phyloP scores from a whole-genome alignment of 164 flowering plant genomes.

The Stephania cephalantha region DNA sequence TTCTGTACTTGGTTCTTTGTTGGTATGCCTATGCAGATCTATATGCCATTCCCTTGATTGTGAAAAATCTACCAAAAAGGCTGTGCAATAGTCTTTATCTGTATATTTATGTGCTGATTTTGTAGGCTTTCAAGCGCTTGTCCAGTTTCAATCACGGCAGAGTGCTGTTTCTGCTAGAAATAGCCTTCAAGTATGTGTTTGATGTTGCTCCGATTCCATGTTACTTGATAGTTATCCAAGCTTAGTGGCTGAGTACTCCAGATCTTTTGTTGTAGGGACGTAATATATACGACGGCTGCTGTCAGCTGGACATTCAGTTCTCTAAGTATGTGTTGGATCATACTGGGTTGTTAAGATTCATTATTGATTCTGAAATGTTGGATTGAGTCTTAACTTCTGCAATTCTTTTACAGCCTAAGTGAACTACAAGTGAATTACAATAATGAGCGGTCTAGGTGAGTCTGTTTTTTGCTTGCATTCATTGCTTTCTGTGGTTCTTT shows the following conservation, averaged over 20 bases:
- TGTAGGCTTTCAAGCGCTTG: slow-evolving; percentile 93
- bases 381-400: slow-evolving; percentile 3
- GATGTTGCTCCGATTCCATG: not conserved
- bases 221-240: not conserved
- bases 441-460: slow-evolving; percentile 92
- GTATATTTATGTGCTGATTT: slow-evolving; percentile 2
- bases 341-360: not conserved
- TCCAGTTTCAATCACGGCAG: slow-evolving; percentile 74
- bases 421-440: slow-evolving; percentile 96
- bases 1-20: not conserved
- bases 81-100: not conserved
- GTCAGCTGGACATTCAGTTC: slow-evolving; percentile 93
- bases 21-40: slow-evolving; percentile 9
- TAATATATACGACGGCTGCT: slow-evolving; percentile 98
- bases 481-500: not conserved
- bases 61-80: not conserved
- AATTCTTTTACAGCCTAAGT: slow-evolving; percentile 56
- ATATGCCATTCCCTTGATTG: slow-evolving; percentile 4
- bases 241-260: not conserved
- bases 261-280: slow-evolving; percentile 56
- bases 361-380: not conserved
- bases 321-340: slow-evolving; percentile 62
- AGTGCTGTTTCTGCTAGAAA: slow-evolving; percentile 80
- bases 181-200: slow-evolving; percentile 62
- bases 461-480: not conserved